Evolutionary conservation across 257 asterid species (phyloP).

Genomic region (Lithospermum erythrorhizon): DNA sequence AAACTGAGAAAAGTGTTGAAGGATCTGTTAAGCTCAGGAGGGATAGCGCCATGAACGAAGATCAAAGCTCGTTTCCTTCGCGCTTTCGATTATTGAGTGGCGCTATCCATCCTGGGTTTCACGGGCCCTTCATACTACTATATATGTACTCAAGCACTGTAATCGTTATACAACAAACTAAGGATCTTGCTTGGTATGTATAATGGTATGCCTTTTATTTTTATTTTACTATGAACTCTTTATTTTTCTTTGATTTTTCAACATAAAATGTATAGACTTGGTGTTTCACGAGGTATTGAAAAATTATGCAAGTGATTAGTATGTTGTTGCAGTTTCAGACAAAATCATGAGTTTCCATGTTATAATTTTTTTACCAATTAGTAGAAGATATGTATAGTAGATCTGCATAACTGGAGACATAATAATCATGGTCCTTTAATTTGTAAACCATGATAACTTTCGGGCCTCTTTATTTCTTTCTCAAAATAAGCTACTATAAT

Average conservation of each 20-base stretch:
- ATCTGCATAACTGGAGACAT: neutral
- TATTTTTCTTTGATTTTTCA: neutral
- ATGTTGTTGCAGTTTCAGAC: slow-evolving; percentile 11
- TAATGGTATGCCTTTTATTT: slow-evolving; percentile 2
- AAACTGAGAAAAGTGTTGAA: slow-evolving; percentile 17
- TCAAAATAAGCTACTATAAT: too few relatives aligned
- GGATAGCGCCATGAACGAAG: slow-evolving; percentile 62
- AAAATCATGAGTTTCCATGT: slow-evolving; percentile 15
- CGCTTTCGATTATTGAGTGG: slow-evolving; percentile 16
- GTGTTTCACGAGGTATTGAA: neutral
- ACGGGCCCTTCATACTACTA: slow-evolving; percentile 46
- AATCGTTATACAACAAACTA: neutral
- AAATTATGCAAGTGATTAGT: slow-evolving; percentile 2
- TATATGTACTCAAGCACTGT: neutral
- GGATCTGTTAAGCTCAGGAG: slow-evolving; percentile 90
- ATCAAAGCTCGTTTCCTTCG: neutral
- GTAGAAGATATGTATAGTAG: neutral
- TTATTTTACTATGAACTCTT: neutral
- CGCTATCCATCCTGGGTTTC: slow-evolving; percentile 96
- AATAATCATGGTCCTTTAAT: slow-evolving; percentile 6
- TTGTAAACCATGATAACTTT: neutral
- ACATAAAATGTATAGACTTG: neutral
- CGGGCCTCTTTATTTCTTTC: too few relatives aligned
- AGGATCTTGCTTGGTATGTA: slow-evolving; percentile 1
- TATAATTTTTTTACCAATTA: neutral